Conservation (phyloP, 805 yeast genomes). For the Schwanniomyces occidentalis region DNA sequence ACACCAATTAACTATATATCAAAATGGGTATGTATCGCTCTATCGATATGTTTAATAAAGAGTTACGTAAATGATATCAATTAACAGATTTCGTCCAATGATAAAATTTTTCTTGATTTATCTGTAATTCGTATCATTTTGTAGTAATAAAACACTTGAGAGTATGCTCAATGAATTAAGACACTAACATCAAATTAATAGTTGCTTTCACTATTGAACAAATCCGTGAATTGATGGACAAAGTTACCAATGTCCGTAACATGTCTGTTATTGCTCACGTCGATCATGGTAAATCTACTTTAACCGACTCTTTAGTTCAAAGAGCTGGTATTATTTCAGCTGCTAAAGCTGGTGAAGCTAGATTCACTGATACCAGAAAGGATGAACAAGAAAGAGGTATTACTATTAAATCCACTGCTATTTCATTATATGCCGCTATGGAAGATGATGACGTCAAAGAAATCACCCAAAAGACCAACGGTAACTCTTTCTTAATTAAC, state of each 20-base stretch:
- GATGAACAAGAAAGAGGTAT: constrained; percentile 99
- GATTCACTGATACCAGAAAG: constrained; percentile 99
- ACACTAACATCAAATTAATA: constrained; percentile 28
- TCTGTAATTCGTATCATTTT: too few species aligned
- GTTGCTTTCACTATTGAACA: constrained; percentile 64
- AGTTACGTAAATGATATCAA: too few species aligned
- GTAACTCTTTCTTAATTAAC: constrained; percentile 95
- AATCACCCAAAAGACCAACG: constrained; percentile 89
- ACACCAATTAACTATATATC: constrained; percentile 22
- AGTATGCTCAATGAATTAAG: too few species aligned
- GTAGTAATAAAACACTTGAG: too few species aligned
- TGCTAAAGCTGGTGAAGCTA: constrained; percentile 99
- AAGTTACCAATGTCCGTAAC: constrained; percentile 99
- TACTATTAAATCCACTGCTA: constrained; percentile 98
- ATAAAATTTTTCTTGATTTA: too few species aligned
- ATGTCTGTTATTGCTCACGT: constrained; percentile 99
- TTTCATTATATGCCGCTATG: constrained; percentile 91
- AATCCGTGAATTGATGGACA: constrained; percentile 99
- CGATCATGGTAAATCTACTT: constrained; percentile 99
- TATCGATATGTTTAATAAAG: too few species aligned
- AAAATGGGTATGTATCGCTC: constrained; percentile 40
- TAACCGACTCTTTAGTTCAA: constrained; percentile 98
- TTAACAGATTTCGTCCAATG: too few species aligned
- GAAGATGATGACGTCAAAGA: constrained; percentile 80
- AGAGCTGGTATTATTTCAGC: constrained; percentile 99